phyloP scores from a whole-genome alignment of 106 monocot species.

The Allium cepa region DNA sequence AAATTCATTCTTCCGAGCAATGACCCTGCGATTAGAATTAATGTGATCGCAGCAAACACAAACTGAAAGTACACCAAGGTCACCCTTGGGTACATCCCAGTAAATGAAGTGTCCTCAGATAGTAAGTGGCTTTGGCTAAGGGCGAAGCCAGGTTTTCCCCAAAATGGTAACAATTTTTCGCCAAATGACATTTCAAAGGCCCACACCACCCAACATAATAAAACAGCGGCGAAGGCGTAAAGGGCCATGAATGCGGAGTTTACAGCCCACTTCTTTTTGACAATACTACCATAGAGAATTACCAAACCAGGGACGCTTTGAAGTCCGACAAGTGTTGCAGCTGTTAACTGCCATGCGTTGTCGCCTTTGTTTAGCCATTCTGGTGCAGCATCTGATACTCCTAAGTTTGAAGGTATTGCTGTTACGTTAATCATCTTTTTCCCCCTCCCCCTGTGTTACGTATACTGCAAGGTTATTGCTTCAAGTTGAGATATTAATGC shows the following conservation, averaged over 20 bases:
- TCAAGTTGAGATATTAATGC: no score
- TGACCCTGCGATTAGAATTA: conserved; percentile 7
- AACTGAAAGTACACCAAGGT: conserved; percentile 13
- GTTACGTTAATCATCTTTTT: not conserved
- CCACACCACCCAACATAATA: conserved; percentile 53
- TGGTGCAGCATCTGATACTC: not conserved
- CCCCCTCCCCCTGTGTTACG: no score
- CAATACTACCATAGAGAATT: conserved; percentile 36
- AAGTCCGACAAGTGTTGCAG: conserved; percentile 35
- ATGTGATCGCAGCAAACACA: conserved; percentile 10
- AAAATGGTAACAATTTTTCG: conserved; percentile 47
- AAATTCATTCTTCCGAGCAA: conserved; percentile 10
- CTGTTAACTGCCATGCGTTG: conserved; percentile 38
- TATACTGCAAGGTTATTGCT: no score
- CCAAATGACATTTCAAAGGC: conserved; percentile 69
- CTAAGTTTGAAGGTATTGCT: conserved; percentile 2
- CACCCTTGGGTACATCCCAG: not conserved
- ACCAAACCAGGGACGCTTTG: conserved; percentile 31
- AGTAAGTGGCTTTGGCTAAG: conserved; percentile 42
- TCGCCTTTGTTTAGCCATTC: conserved; percentile 44
- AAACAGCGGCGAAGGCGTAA: conserved; percentile 52
- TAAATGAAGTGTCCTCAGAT: not conserved
- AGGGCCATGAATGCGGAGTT: conserved; percentile 59
- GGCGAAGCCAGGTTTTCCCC: conserved; percentile 45
- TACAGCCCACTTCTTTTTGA: conserved; percentile 41